Base-by-base conservation (phyloP, 1,139 yeast genomes). In the Sugiyamaella novakii region DNA sequence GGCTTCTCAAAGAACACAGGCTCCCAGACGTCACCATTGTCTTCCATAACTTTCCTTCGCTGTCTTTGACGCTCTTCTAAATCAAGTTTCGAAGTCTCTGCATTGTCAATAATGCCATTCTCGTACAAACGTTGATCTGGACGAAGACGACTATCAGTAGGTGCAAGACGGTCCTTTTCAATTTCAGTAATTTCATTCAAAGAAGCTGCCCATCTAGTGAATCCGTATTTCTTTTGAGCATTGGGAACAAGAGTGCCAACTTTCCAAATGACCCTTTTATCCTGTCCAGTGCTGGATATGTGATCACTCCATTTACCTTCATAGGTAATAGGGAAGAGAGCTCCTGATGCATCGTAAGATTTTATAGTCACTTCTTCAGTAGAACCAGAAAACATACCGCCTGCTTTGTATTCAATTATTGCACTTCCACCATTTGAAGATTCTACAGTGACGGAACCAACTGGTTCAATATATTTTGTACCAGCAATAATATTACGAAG, bases 391-490 rank as follows among this genome's bases (percentile, higher is more conserved):
- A 87, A 83, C 89, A 92, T 80, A 59, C 77, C 60, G 69, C 79
- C 55, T 56, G 91, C 81, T 14, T 61, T 53, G 71, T 87, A 91
- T 44, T 80, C 87, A 22, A 87, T 81, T 4, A 78, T 76, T 1
- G 95, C 87, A 54, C 75, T 78, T 42, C 77, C 75, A 0, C 95
- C 95, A 14, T 71, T 72, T 1, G 88, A 79, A 2, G 92, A 80
- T 45, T 78, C 78, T 3, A 92, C 75, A 0, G 84, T 80, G 55
- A 88, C 74, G 2, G 81, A 68, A 7, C 88, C 84, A 1, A 78
- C 74, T 1, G 98, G 98, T 64, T 92, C 98, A n/a, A 88, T 75
- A 65, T 89, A 92, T 65, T 88, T 86, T 61, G 92, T 98, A 25
- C 98, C 98, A 2, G 97, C 96, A 62, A 92, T 83, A 47, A 92